Percentiles rank a stretch among this genome's conserved stretches.
Evolutionary conservation across 2,329 filamentous ascomycete genomes (phyloP).

Genomic region (Fusarium acutatum): DNA sequence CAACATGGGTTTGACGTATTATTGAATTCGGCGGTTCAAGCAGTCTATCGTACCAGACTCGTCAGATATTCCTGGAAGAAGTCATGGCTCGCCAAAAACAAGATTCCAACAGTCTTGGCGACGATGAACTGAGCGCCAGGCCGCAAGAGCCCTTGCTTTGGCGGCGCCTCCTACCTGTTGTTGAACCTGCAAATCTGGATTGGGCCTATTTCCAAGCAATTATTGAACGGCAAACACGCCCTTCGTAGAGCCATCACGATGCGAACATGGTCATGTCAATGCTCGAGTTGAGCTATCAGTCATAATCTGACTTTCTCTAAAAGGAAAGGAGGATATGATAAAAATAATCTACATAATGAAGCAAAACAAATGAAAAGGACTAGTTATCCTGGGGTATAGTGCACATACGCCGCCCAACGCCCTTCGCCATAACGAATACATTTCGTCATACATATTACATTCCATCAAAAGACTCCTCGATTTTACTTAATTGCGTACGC

Average conservation of each 20-base stretch:
- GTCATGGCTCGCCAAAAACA: background rate
- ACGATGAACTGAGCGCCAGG: background rate
- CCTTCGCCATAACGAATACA: background rate
- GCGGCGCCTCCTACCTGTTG: background rate
- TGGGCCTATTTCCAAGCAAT: background rate
- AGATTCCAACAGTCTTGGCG: background rate
- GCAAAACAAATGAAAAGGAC: slow-evolving; percentile 5
- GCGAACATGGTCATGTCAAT: background rate
- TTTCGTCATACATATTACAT: slow-evolving; percentile 10
- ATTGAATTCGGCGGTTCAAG: slow-evolving; percentile 1
- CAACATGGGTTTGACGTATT: background rate
- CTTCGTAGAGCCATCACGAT: background rate
- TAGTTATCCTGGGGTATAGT: slow-evolving; percentile 26
- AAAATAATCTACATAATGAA: background rate
- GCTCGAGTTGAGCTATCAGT: background rate
- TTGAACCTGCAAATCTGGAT: background rate
- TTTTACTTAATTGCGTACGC: background rate
- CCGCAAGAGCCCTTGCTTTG: background rate
- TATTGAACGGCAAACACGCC: background rate
- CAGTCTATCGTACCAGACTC: background rate
- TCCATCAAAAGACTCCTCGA: background rate
- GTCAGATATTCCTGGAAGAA: background rate
- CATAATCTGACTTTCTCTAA: background rate
- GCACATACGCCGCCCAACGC: slow-evolving; percentile 28
- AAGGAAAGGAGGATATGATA: background rate